Percentiles rank a stretch among this genome's conserved stretches.
These are phyloP conservation scores for Vararia minispora DNA, from an alignment of 768 basidiomycete genomes.

Conservation along the genomic window DNA sequence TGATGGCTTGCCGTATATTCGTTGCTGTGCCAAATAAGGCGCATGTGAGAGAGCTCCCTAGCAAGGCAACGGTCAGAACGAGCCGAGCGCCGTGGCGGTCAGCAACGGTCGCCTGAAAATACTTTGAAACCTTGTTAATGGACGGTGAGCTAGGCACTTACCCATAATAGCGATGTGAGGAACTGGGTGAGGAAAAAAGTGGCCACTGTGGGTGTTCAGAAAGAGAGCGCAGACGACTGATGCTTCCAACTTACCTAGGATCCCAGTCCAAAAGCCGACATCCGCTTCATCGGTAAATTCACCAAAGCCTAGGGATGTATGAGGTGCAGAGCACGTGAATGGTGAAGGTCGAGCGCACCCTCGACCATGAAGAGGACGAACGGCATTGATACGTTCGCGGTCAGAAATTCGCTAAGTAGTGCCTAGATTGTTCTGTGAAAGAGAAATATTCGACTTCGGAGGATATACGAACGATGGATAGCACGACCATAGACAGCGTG, in stretches of 20 bases:
- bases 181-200: conserved; percentile 94
- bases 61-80: conserved; percentile 74
- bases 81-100: conserved; percentile 80
- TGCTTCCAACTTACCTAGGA: conserved; percentile 58
- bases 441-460: not conserved
- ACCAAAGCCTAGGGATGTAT: conserved; percentile 45
- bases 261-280: conserved; percentile 83
- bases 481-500: conserved; percentile 76
- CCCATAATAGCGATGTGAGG: conserved; percentile 90
- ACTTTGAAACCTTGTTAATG: conserved; percentile 4
- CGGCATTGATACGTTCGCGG: conserved; percentile 86
- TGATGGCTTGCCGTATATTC: conserved; percentile 69
- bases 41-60: conserved; percentile 78
- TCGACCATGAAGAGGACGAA: conserved; percentile 95
- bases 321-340: conserved; percentile 13
- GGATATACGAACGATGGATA: conserved; percentile 60
- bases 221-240: conserved; percentile 3
- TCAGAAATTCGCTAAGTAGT: conserved; percentile 91
- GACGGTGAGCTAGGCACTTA: conserved; percentile 19
- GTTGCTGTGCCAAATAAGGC: conserved; percentile 69
- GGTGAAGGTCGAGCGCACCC: conserved; percentile 29
- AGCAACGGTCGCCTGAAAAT: conserved; percentile 76
- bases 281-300: conserved; percentile 69
- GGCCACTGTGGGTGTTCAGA: conserved; percentile 36
- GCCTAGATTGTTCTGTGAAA: conserved; percentile 35